phyloP scores from a whole-genome alignment of 208 protist genomes.

The Novymonas esmeraldas region DNA sequence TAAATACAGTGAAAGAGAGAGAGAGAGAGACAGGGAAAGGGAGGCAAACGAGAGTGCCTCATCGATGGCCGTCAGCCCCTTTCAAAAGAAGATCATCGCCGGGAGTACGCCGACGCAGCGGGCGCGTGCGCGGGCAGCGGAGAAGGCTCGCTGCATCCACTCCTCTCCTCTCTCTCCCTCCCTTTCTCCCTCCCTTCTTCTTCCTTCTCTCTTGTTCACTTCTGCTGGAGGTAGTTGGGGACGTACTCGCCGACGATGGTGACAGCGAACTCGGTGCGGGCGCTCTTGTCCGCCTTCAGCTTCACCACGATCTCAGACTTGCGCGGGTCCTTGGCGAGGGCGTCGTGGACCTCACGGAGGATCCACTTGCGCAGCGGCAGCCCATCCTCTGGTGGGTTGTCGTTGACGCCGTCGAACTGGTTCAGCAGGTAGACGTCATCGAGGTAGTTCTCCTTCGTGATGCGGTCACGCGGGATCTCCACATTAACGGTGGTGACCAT shows the following conservation, averaged over 20 bases:
- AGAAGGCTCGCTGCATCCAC: not conserved
- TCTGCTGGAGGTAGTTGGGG: slow-evolving; percentile 15
- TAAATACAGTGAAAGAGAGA: not conserved
- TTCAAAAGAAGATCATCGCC: not conserved
- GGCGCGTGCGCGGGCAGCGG: not conserved
- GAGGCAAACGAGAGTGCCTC: not conserved
- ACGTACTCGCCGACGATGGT: slow-evolving; percentile 32
- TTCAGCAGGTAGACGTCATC: slow-evolving; percentile 72
- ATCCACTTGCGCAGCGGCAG: slow-evolving; percentile 82
- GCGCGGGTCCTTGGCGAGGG: slow-evolving; percentile 57
- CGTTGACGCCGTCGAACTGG: slow-evolving; percentile 65
- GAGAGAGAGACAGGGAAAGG: slow-evolving; percentile 12
- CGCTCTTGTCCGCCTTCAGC: slow-evolving; percentile 57
- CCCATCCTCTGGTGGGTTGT: slow-evolving; percentile 71
- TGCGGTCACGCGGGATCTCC: slow-evolving; percentile 52
- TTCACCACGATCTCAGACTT: slow-evolving; percentile 49
- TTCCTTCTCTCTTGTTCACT: not conserved
- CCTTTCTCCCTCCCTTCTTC: not conserved
- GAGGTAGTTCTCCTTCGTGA: slow-evolving; percentile 47
- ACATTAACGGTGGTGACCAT: slow-evolving; percentile 44
- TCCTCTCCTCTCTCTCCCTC: not conserved
- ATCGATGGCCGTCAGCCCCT: not conserved
- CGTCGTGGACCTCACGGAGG: slow-evolving; percentile 49
- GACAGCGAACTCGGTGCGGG: slow-evolving; percentile 48
- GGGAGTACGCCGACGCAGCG: too few species aligned